A percentile compares a stretch with the other conserved stretches of the same genome.
Conservation (phyloP, 2,329 filamentous ascomycete species). For the Lachnellula subtilissima region DNA sequence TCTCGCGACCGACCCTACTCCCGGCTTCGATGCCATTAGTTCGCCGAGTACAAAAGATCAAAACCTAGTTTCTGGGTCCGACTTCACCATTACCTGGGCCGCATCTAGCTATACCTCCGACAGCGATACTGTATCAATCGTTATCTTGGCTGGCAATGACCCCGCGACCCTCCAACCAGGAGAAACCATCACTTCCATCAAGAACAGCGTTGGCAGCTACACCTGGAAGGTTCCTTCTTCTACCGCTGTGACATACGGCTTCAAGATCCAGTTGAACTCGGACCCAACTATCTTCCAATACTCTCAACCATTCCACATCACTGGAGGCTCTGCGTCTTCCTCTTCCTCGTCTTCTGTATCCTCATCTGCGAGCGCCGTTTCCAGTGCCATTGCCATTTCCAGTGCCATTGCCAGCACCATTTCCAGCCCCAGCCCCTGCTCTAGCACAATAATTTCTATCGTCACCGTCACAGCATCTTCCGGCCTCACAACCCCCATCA, state of each 20-base stretch:
- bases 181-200: constrained; percentile 28
- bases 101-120: constrained; percentile 31
- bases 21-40: constrained; percentile 52
- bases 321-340: constrained; percentile 5
- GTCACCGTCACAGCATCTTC: background rate
- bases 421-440: constrained; percentile 1
- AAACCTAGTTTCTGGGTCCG: constrained; percentile 40
- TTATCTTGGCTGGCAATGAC: constrained; percentile 49
- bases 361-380: constrained; percentile 1
- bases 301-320: constrained; percentile 51
- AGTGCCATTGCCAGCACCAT: background rate
- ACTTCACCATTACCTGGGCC: constrained; percentile 47
- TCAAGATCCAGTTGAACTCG: constrained; percentile 48
- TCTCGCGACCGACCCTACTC: constrained; percentile 44
- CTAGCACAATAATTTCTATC: constrained; percentile 1
- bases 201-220: constrained; percentile 42
- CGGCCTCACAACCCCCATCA: background rate
- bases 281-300: constrained; percentile 54
- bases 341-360: constrained; percentile 6
- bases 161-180: constrained; percentile 39
- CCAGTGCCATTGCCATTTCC: background rate
- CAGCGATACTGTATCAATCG: constrained; percentile 46
- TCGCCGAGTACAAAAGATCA: constrained; percentile 40
- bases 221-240: constrained; percentile 47
- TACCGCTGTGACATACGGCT: constrained; percentile 48